Evolutionary conservation across 2,329 filamentous ascomycete species (phyloP).

Genomic region (Colletotrichum truncatum): DNA sequence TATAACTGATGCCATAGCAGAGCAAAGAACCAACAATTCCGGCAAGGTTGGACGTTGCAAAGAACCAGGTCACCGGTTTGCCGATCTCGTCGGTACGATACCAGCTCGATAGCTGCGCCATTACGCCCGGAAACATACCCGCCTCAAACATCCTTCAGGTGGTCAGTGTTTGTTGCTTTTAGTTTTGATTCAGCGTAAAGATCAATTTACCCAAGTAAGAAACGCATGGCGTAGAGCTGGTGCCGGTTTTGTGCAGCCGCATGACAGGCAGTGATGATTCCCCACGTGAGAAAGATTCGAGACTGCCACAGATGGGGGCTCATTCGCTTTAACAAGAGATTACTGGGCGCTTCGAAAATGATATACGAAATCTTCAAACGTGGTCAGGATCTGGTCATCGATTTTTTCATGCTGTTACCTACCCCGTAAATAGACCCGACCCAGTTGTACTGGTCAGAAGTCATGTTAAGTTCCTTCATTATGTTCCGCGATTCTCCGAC

Average conservation of each 20-base stretch:
- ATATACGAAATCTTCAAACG: slow-evolving; percentile 46
- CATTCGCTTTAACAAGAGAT: slow-evolving; percentile 46
- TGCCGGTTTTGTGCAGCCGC: slow-evolving; percentile 48
- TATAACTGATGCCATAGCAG: slow-evolving; percentile 39
- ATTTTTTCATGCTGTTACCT: not conserved
- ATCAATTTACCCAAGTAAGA: slow-evolving; percentile 44
- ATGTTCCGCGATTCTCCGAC: slow-evolving; percentile 45
- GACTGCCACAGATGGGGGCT: slow-evolving; percentile 46
- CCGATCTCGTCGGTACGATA: slow-evolving; percentile 56
- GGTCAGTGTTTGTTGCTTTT: no score
- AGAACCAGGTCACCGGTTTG: slow-evolving; percentile 52
- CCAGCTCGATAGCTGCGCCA: slow-evolving; percentile 53
- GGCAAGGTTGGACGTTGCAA: slow-evolving; percentile 42
- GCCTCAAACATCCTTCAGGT: slow-evolving; percentile 49
- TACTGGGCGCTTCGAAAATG: slow-evolving; percentile 50
- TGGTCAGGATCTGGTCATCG: not conserved
- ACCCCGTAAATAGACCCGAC: slow-evolving; percentile 18
- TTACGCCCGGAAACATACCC: slow-evolving; percentile 50
- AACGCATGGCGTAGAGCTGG: slow-evolving; percentile 47
- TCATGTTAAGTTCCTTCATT: slow-evolving; percentile 33
- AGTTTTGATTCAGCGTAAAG: no score
- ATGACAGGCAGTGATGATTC: slow-evolving; percentile 47
- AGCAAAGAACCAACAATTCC: slow-evolving; percentile 45
- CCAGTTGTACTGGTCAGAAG: slow-evolving; percentile 20
- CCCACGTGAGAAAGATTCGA: slow-evolving; percentile 47